Evolutionary conservation across 1,284 basidiomycete species (phyloP).

Genomic region (Leccinum subrobustum): DNA sequence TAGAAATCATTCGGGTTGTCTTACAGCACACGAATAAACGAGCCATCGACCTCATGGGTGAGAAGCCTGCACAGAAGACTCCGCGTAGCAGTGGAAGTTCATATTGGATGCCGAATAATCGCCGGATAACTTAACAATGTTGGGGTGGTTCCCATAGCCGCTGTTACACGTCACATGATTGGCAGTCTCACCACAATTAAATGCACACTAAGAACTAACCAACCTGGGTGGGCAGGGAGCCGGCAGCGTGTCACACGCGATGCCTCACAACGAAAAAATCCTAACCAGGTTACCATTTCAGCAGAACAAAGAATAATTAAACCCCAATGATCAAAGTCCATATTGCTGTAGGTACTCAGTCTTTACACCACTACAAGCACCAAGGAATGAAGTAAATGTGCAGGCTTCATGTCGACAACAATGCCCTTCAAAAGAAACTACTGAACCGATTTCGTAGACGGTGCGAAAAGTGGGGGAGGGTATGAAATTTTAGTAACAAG

Average conservation of each 20-base stretch:
- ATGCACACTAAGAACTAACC: background rate
- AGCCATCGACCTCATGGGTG: background rate
- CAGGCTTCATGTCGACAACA: background rate
- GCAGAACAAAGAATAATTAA: background rate
- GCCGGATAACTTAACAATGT: background rate
- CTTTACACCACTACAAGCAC: conserved; percentile 1
- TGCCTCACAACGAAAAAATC: background rate
- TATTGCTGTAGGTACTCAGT: background rate
- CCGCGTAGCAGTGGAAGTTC: background rate
- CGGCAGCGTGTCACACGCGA: background rate
- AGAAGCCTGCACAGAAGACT: background rate
- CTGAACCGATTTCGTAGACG: background rate
- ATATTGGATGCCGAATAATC: background rate
- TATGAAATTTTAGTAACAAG: conserved; percentile 5
- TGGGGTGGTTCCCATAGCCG: background rate
- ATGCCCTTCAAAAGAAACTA: background rate
- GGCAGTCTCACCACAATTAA: background rate
- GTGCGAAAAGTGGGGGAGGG: conserved; percentile 16
- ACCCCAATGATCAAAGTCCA: background rate
- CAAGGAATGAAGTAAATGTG: background rate
- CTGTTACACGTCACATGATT: background rate
- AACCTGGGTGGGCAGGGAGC: background rate
- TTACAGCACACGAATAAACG: background rate
- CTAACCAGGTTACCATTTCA: background rate
- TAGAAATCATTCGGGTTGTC: background rate